A percentile compares a stretch with the other conserved stretches of the same genome.
phyloP scores from a whole-genome alignment of 192 early-diverging fungal species.

The Coemansia biformis region DNA sequence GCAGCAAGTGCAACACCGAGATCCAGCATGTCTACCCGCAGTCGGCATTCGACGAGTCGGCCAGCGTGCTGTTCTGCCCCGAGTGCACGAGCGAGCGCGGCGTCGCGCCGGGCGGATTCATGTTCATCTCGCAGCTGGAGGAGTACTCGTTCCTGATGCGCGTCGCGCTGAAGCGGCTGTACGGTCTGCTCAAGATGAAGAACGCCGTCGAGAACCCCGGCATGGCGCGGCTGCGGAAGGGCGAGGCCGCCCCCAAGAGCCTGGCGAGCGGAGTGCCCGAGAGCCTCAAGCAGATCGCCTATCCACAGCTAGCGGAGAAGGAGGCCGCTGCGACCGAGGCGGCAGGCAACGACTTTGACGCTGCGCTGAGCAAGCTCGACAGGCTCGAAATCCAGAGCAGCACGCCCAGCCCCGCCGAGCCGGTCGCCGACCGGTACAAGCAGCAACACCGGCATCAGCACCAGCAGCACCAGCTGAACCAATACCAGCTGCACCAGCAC shows the following conservation, averaged over 20 bases:
- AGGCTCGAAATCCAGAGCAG: conserved; percentile 26
- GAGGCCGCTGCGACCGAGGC: conserved; percentile 15
- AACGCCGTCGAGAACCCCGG: conserved; percentile 42
- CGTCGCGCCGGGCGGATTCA: conserved; percentile 51
- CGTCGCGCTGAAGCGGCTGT: conserved; percentile 75
- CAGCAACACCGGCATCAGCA: neutral
- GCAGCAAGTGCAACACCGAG: conserved; percentile 58
- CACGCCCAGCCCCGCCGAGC: neutral
- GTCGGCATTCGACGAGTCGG: conserved; percentile 49
- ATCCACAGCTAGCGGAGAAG: conserved; percentile 3
- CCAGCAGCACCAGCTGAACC: conserved; percentile 6
- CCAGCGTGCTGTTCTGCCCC: conserved; percentile 51
- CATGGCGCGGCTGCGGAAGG: conserved; percentile 19
- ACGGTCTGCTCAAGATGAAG: conserved; percentile 65
- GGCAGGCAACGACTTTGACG: conserved; percentile 41
- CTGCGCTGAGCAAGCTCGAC: conserved; percentile 39
- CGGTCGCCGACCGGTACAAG: neutral
- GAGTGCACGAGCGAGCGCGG: conserved; percentile 50
- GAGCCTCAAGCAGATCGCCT: conserved; percentile 8
- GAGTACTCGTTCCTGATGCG: conserved; percentile 88
- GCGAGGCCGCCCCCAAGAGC: conserved; percentile 13
- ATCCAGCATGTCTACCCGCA: conserved; percentile 54
- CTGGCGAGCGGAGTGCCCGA: conserved; percentile 5
- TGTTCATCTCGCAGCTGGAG: conserved; percentile 77
- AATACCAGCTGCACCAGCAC: neutral